These are phyloP conservation scores for Lactarius akahatsu DNA, from an alignment of 768 basidiomycete species.

Conservation along the genomic window DNA sequence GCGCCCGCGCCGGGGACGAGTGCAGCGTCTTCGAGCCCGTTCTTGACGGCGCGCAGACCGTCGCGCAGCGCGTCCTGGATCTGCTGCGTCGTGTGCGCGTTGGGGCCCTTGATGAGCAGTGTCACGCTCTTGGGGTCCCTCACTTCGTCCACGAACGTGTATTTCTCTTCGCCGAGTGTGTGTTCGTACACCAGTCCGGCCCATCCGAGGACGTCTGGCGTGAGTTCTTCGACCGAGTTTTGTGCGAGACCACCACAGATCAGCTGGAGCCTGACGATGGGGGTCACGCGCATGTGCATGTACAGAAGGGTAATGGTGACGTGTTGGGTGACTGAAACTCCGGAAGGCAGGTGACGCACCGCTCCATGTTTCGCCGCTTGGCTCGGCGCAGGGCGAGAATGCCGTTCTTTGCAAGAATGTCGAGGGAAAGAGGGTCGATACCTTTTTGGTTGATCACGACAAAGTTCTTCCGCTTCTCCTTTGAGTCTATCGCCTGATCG, in stretches of 20 bases:
- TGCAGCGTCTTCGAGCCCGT: slow-evolving; percentile 86
- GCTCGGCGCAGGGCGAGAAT: slow-evolving; percentile 93
- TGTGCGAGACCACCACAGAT: slow-evolving; percentile 94
- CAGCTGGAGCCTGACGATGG: slow-evolving; percentile 70
- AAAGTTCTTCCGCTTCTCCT: slow-evolving; percentile 81
- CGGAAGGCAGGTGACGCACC: slow-evolving; percentile 48
- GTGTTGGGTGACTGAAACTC: slow-evolving; percentile 12
- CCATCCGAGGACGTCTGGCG: slow-evolving; percentile 90
- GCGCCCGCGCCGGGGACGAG: slow-evolving; percentile 97
- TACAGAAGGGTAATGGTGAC: neutral
- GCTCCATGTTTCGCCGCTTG: slow-evolving; percentile 98
- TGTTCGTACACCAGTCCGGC: slow-evolving; percentile 99
- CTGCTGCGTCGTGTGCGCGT: slow-evolving; percentile 92
- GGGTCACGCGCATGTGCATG: slow-evolving; percentile 10
- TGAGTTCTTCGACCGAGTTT: slow-evolving; percentile 96
- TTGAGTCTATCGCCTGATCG: slow-evolving; percentile 83
- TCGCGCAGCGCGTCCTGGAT: slow-evolving; percentile 98
- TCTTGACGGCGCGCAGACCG: slow-evolving; percentile 94
- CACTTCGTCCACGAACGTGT: slow-evolving; percentile 96
- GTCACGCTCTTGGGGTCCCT: slow-evolving; percentile 94
- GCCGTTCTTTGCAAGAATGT: slow-evolving; percentile 94
- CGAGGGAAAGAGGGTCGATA: slow-evolving; percentile 95
- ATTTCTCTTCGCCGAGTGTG: slow-evolving; percentile 98
- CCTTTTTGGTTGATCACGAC: slow-evolving; percentile 99
- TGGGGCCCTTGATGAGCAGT: slow-evolving; percentile 95